Evolutionary conservation across 2,329 filamentous ascomycete genomes (phyloP).

Genomic region (Arachnomyces sp.): DNA sequence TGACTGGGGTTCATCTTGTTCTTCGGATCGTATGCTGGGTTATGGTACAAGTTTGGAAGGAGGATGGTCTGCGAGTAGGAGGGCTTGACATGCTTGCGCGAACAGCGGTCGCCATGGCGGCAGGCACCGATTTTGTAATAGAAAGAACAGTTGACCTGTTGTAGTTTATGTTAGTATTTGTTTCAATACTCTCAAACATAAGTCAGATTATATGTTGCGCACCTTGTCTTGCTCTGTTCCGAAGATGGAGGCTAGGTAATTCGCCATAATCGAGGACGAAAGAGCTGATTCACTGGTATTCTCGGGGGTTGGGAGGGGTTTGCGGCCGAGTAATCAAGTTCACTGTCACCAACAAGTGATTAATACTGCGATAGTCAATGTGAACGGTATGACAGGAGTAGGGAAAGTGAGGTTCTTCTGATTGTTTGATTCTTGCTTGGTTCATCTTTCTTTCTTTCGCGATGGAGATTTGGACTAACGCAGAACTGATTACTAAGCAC

Average conservation of each 20-base stretch:
- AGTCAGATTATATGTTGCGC: constrained; percentile 4
- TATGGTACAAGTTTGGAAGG: constrained; percentile 97
- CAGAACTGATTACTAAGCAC: too few relatives aligned
- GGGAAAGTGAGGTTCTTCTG: too few relatives aligned
- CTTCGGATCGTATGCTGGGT: constrained; percentile 93
- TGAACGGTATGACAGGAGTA: too few relatives aligned
- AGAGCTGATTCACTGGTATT: too few relatives aligned
- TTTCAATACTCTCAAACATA: constrained; percentile 8
- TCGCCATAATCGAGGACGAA: constrained; percentile 60
- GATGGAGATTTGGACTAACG: too few relatives aligned
- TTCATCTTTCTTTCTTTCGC: too few relatives aligned
- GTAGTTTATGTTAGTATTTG: constrained; percentile 10
- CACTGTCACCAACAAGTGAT: too few relatives aligned
- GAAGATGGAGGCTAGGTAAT: constrained; percentile 98
- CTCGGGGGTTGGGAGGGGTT: too few relatives aligned
- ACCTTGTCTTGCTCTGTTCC: constrained; percentile 96
- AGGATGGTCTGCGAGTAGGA: constrained; percentile 97
- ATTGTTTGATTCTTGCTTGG: too few relatives aligned
- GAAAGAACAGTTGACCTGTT: constrained; percentile 87
- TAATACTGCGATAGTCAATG: too few relatives aligned
- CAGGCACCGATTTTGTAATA: constrained; percentile 99
- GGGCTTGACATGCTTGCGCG: constrained; percentile 97
- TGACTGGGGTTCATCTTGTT: constrained; percentile 94
- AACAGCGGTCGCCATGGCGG: constrained; percentile 96
- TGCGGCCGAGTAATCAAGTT: too few relatives aligned